Evolutionary conservation across 2,329 filamentous ascomycete species (phyloP).

Genomic region (Periconia sp.): DNA sequence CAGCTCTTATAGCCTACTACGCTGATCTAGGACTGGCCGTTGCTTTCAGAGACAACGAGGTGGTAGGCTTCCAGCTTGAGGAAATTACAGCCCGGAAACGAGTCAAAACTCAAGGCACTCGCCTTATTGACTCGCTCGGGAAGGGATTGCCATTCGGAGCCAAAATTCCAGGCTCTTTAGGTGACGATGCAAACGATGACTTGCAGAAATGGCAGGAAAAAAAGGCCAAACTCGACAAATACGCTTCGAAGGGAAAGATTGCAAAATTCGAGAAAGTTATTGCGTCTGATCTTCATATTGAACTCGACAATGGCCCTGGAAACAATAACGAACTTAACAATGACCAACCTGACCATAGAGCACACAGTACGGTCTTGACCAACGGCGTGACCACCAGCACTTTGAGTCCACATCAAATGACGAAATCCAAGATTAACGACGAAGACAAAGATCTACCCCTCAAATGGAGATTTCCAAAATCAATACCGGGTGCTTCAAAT

Average conservation of each 20-base stretch:
- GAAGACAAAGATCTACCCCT: conserved; percentile 35
- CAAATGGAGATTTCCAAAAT: conserved; percentile 55
- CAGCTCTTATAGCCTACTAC: conserved; percentile 57
- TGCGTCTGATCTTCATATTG: conserved; percentile 43
- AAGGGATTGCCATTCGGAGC: conserved; percentile 57
- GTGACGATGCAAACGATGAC: conserved; percentile 13
- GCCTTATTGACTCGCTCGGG: conserved; percentile 76
- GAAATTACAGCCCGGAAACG: conserved; percentile 42
- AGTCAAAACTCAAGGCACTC: conserved; percentile 53
- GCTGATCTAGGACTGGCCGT: conserved; percentile 70
- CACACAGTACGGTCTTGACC: conserved; percentile 23
- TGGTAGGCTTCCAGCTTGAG: conserved; percentile 69
- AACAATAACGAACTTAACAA: conserved; percentile 24
- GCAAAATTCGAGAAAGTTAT: conserved; percentile 51
- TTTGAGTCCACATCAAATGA: conserved; percentile 2
- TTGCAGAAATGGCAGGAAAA: conserved; percentile 35
- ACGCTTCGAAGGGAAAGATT: conserved; percentile 43
- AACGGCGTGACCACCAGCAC: conserved; percentile 28
- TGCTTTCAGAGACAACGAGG: conserved; percentile 66
- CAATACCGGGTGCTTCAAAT: conserved; percentile 52
- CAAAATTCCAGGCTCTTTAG: conserved; percentile 4
- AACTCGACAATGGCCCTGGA: conserved; percentile 28
- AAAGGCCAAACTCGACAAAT: conserved; percentile 44
- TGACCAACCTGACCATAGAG: too few relatives aligned
- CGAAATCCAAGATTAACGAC: conserved; percentile 22